These are phyloP conservation scores for Exutisphaerella laricina DNA, from an alignment of 2,329 filamentous ascomycete genomes.

Conservation along the genomic window DNA sequence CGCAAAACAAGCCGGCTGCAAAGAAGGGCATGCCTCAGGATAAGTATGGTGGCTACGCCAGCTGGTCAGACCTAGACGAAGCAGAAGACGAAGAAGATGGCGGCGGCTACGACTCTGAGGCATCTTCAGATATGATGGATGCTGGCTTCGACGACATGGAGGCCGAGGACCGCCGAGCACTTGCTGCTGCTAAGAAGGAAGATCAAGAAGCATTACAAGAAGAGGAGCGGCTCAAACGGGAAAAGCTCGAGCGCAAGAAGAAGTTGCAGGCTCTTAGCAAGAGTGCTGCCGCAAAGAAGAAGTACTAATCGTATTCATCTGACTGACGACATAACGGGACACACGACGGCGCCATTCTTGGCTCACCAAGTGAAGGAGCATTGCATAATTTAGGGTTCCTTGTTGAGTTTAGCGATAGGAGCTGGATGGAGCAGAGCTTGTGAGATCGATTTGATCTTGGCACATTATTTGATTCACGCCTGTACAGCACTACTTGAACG, in stretches of 20 bases:
- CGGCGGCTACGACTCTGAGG: constrained; percentile 72
- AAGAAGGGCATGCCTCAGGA: constrained; percentile 32
- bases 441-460: not conserved
- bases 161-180: constrained; percentile 60
- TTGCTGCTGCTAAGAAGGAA: constrained; percentile 59
- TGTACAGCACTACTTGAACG: not conserved
- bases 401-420: not conserved
- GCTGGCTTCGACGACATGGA: constrained; percentile 68
- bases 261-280: constrained; percentile 35
- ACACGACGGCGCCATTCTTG: not conserved
- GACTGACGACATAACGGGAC: not conserved
- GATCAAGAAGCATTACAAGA: constrained; percentile 60
- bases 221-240: constrained; percentile 56
- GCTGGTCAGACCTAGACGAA: constrained; percentile 35
- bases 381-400: constrained; percentile 1
- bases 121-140: constrained; percentile 60
- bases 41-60: constrained; percentile 37
- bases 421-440: not conserved
- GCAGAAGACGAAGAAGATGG: constrained; percentile 55
- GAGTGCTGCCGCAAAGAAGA: constrained; percentile 30
- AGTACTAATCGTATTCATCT: not conserved
- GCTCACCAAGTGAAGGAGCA: too few species aligned
- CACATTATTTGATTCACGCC: not conserved
- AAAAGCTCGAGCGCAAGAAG: constrained; percentile 52
- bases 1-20: constrained; percentile 34